A percentile compares a stretch with the other conserved stretches of the same genome.
These are phyloP conservation scores for Asterochloris sp. DNA, from an alignment of 139 green algal genomes.

Conservation along the genomic window DNA sequence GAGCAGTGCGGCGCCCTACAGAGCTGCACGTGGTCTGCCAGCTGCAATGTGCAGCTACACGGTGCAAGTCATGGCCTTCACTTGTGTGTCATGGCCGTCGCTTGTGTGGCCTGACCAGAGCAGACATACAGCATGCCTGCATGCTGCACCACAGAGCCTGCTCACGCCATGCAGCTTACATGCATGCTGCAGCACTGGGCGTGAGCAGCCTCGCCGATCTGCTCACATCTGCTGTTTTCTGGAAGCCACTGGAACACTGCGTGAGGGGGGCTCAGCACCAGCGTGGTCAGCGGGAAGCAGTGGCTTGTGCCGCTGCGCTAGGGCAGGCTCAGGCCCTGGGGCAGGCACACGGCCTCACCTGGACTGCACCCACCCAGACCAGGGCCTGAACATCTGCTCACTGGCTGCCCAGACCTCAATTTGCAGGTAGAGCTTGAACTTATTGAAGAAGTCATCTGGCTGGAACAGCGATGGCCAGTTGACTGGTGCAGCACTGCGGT, in stretches of 20 bases:
- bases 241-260: background rate
- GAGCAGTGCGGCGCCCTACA: background rate
- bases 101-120: too few species aligned
- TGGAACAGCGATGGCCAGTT: constrained; percentile 70
- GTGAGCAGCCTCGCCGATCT: too few species aligned
- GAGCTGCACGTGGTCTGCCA: too few species aligned
- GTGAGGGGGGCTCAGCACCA: background rate
- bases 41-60: too few species aligned
- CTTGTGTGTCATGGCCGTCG: too few species aligned
- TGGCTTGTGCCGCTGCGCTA: background rate
- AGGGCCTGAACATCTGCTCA: constrained; percentile 71
- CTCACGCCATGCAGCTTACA: background rate
- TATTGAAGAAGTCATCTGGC: constrained; percentile 67
- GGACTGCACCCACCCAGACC: constrained; percentile 87
- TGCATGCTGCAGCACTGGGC: background rate
- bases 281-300: background rate
- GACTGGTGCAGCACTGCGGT: constrained; percentile 6
- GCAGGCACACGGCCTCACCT: constrained; percentile 12
- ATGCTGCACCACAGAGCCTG: too few species aligned
- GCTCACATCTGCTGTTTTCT: too few species aligned
- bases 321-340: background rate
- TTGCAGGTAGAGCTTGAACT: constrained; percentile 82
- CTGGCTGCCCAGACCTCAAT: constrained; percentile 72
- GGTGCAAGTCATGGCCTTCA: too few species aligned
- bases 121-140: too few species aligned